phyloP scores from a whole-genome alignment of 768 basidiomycete species.

The Baorangia bicolor region DNA sequence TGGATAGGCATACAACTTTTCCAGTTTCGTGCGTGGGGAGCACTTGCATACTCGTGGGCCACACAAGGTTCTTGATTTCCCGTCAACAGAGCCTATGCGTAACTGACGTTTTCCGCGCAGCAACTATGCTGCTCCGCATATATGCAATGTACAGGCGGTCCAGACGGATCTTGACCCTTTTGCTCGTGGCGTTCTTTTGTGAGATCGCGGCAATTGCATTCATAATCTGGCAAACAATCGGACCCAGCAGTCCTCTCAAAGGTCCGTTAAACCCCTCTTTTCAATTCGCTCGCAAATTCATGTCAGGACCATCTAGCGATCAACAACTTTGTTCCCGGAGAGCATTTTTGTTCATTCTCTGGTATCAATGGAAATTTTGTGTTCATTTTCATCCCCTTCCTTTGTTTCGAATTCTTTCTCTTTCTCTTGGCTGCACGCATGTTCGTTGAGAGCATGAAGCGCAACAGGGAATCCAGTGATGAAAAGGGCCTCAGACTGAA shows the following conservation, averaged over 20 bases:
- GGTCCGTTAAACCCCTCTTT: slow-evolving; percentile 10
- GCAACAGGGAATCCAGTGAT: background rate
- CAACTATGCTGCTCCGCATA: slow-evolving; percentile 34
- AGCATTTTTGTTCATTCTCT: slow-evolving; percentile 21
- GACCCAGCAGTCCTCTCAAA: slow-evolving; percentile 21
- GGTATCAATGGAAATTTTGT: slow-evolving; percentile 23
- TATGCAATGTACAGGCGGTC: slow-evolving; percentile 34
- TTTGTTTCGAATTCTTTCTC: slow-evolving; percentile 30
- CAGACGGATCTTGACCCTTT: slow-evolving; percentile 15
- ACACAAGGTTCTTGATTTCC: slow-evolving; percentile 27
- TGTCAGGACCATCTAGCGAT: slow-evolving; percentile 7
- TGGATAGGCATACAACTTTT: slow-evolving; percentile 27
- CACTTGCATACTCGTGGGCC: slow-evolving; percentile 31
- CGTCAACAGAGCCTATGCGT: background rate
- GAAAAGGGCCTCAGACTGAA: slow-evolving; percentile 8
- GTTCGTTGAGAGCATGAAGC: slow-evolving; percentile 13
- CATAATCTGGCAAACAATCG: slow-evolving; percentile 29
- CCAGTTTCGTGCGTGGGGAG: slow-evolving; percentile 33
- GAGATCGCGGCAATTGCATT: slow-evolving; percentile 25
- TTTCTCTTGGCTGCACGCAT: slow-evolving; percentile 21
- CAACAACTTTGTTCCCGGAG: background rate
- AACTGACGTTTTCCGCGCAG: slow-evolving; percentile 16
- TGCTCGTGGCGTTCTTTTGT: slow-evolving; percentile 21
- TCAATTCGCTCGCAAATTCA: background rate
- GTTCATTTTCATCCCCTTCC: slow-evolving; percentile 31